Conservation (phyloP, 2,329 filamentous ascomycete genomes). For the Plenodomus lindquistii region DNA sequence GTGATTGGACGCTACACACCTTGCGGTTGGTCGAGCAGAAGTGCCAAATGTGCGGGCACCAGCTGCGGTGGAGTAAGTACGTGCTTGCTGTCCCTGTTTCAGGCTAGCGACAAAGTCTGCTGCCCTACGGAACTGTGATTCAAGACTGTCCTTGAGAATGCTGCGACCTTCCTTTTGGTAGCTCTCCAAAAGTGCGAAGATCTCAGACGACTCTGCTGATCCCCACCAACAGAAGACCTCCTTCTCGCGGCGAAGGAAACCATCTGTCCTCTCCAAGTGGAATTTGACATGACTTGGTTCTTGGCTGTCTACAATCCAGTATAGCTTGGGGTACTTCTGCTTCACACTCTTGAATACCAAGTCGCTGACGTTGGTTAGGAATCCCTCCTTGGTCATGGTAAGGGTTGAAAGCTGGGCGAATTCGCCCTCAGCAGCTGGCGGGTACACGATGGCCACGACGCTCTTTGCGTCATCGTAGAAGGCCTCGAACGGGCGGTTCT, state of each 20-base stretch:
- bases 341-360: conserved; percentile 93
- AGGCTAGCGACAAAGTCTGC: conserved; percentile 69
- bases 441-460: conserved; percentile 85
- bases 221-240: conserved; percentile 98
- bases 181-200: conserved; percentile 80
- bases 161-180: conserved; percentile 81
- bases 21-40: conserved; percentile 30
- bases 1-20: conserved; percentile 1
- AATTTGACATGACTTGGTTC: conserved; percentile 91
- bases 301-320: conserved; percentile 95
- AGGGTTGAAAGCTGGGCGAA: conserved; percentile 87
- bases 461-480: conserved; percentile 96
- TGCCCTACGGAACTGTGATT: conserved; percentile 79
- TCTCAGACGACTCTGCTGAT: conserved; percentile 77
- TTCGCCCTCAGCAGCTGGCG: conserved; percentile 66
- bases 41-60: conserved; percentile 43
- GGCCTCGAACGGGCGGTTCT: conserved; percentile 79
- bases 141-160: conserved; percentile 89
- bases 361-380: conserved; percentile 92
- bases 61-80: conserved; percentile 62
- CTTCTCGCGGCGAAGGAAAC: conserved; percentile 81
- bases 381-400: conserved; percentile 90
- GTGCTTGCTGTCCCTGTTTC: conserved; percentile 64
- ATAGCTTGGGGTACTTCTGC: conserved; percentile 87
- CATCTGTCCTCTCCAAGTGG: conserved; percentile 98